Evolutionary conservation across 1,139 yeast species (phyloP).

Genomic region (Sugiyamaella novakii): DNA sequence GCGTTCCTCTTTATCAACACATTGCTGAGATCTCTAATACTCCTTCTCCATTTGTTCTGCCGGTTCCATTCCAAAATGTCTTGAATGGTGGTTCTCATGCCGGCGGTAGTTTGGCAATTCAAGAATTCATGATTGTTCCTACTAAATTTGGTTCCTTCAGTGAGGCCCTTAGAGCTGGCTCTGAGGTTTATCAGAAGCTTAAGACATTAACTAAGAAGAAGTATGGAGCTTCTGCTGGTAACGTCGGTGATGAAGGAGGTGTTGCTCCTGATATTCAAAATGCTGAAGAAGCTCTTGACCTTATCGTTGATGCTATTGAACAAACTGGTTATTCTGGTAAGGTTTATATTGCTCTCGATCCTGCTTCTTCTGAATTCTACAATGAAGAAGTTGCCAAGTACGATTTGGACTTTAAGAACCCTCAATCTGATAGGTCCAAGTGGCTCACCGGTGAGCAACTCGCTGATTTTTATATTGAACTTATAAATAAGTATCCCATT

Average conservation of each 20-base stretch:
- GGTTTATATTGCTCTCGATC: slow-evolving; percentile 88
- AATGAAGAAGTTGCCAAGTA: slow-evolving; percentile 75
- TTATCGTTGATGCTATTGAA: slow-evolving; percentile 83
- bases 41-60: slow-evolving; percentile 75
- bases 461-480: slow-evolving; percentile 75
- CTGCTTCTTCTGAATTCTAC: slow-evolving; percentile 96
- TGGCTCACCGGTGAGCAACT: slow-evolving; percentile 87
- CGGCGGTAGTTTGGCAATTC: slow-evolving; percentile 97
- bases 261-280: slow-evolving; percentile 95
- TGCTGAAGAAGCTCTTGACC: slow-evolving; percentile 93
- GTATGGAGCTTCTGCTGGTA: slow-evolving; percentile 97
- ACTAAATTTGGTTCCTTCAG: slow-evolving; percentile 81
- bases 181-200: slow-evolving; percentile 95
- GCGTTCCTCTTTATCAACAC: slow-evolving; percentile 84
- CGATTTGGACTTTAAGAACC: slow-evolving; percentile 97
- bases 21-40: slow-evolving; percentile 70
- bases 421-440: slow-evolving; percentile 81
- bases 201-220: slow-evolving; percentile 86
- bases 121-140: slow-evolving; percentile 98
- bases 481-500: slow-evolving; percentile 88
- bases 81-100: slow-evolving; percentile 99
- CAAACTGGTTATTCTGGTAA: slow-evolving; percentile 91
- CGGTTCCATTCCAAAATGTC: slow-evolving; percentile 97
- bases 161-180: slow-evolving; percentile 92
- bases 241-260: slow-evolving; percentile 99